Evolutionary conservation across 352 stramenopile species (phyloP), one percentile per base, ranked within the genome.

Genomic region (Phytophthora pisi): DNA sequence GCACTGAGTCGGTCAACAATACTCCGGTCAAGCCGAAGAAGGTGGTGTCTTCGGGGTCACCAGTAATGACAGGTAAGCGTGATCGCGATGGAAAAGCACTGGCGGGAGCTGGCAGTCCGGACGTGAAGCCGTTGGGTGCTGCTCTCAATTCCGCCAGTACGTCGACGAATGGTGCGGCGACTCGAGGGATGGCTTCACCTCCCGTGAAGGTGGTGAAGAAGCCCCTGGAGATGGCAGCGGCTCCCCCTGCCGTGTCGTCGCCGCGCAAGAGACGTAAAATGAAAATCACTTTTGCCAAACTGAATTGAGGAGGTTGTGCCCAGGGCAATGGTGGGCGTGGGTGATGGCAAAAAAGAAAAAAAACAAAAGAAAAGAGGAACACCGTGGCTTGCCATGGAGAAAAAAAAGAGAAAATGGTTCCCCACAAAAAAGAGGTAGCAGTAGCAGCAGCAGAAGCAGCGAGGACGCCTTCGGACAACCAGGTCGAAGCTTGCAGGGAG

Each of bases 271-370:
- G 87, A 83, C 87, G 87, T 89, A 95, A 95, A 90, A 95, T 95
- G 87, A 95, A 95, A 91, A 95, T 95, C 78, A 91, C 84, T 77
- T 95, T 95, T 90, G 79, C 70, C 67, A 92, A 95, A 91, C 77
- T 93, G 68, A 90, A 87, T 79, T 95, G 80, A 94, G 65, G 51
- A 77, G 60, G 58, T 71, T 81, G 69, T 70, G 49, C 74, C 51
- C 51, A 26, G 51, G 53, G 26, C 68, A 70, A 52, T 61, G 57
- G 52, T 68, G 71, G 28, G 49, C 55, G 51, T 66, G 58, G 74
- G 24, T 57, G 53, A 72, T 82, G 74, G 68, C 56, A 66, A 79
- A 78, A 86, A 72, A 66, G 36, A 42, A 42, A 42, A 42, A 42
- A 42, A 42, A 4, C 8, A 68, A 66, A 63, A 64, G 45, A 70